Evolutionary conservation across 208 protist genomes (phyloP).

Genomic region (Balamuthia mandrillaris): DNA sequence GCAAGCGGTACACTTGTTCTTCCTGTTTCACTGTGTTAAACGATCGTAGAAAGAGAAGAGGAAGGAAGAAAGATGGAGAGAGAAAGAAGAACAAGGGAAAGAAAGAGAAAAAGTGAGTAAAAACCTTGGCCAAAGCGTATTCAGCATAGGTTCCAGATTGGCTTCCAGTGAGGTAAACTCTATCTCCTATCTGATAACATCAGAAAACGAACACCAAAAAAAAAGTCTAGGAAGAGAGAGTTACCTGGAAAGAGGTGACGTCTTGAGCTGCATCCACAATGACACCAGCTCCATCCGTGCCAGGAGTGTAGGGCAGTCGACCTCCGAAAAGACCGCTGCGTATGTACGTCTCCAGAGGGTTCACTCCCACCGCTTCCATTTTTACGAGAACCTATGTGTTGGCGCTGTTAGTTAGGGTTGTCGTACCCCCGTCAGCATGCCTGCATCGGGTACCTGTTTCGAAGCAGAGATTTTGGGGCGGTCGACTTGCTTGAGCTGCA

Average conservation of each 20-base stretch:
- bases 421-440: too few relatives aligned
- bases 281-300: constrained; percentile 10
- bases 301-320: constrained; percentile 39
- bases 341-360: constrained; percentile 43
- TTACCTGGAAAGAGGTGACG: neutral
- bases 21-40: too few relatives aligned
- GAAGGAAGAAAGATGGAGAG: too few relatives aligned
- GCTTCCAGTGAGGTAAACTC: neutral
- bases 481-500: neutral
- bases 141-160: neutral
- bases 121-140: neutral
- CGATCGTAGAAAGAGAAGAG: too few relatives aligned
- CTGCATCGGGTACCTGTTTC: too few relatives aligned
- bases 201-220: neutral
- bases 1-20: too few relatives aligned
- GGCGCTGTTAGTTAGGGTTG: neutral
- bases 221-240: neutral
- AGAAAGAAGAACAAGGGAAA: too few relatives aligned
- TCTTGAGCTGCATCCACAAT: constrained; percentile 6
- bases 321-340: neutral
- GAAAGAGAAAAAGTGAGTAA: too few relatives aligned
- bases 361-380: constrained; percentile 35
- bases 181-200: neutral
- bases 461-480: neutral
- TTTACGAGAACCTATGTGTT: constrained; percentile 1